Percentiles rank a stretch among this genome's conserved stretches.
Conservation (phyloP, 345 rosid genomes). For the Eucalyptus tenuipes region DNA sequence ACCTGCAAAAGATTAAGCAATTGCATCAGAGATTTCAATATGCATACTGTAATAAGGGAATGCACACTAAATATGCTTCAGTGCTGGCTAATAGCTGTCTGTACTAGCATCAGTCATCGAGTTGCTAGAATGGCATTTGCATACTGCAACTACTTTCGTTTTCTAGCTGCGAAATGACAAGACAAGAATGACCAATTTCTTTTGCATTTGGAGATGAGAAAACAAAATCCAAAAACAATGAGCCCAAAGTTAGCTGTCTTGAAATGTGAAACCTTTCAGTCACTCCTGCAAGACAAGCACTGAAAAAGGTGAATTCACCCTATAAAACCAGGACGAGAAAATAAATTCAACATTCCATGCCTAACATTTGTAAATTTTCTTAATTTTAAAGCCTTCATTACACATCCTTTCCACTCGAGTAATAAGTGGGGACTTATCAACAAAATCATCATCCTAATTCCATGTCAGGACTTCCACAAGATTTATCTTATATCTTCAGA, state of each 20-base stretch:
- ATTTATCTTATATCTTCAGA: neutral
- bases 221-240: neutral
- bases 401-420: neutral
- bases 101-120: slow-evolving; percentile 6
- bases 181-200: neutral
- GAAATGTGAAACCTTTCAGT: neutral
- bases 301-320: neutral
- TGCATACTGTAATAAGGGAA: neutral
- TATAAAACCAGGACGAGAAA: neutral
- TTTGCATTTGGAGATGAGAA: neutral
- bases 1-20: neutral
- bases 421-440: neutral
- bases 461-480: neutral
- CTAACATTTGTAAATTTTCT: neutral
- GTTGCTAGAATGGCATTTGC: neutral
- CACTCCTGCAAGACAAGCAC: neutral
- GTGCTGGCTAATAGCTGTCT: neutral
- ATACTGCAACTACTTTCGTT: neutral
- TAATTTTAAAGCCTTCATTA: neutral
- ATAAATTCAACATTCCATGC: neutral
- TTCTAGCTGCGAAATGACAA: slow-evolving; percentile 14
- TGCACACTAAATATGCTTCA: neutral
- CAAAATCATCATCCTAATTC: neutral
- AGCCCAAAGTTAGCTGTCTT: neutral
- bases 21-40: neutral